phyloP scores from a whole-genome alignment of 2,329 filamentous ascomycete genomes.

The Cladophialophora psammophila region DNA sequence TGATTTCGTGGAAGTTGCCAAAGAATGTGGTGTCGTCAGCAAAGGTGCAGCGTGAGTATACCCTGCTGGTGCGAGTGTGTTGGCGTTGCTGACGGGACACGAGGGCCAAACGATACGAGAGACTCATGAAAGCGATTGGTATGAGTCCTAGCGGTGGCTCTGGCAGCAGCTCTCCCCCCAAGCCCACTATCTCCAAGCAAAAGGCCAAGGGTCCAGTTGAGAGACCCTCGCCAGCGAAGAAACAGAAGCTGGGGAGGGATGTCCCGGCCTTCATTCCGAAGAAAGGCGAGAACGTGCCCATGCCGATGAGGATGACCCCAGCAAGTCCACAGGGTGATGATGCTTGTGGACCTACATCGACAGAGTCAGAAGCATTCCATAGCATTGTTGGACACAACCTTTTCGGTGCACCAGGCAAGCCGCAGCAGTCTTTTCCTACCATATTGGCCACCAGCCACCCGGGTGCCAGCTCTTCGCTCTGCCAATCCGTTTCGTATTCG shows the following conservation, averaged over 20 bases:
- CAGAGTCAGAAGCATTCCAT: constrained; percentile 14
- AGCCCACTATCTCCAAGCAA: constrained; percentile 12
- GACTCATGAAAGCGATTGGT: constrained; percentile 67
- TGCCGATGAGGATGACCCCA: constrained; percentile 3
- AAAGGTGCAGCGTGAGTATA: constrained; percentile 72
- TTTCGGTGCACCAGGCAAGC: not conserved
- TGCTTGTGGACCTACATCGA: not conserved
- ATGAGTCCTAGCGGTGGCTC: constrained; percentile 45
- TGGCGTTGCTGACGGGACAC: constrained; percentile 18
- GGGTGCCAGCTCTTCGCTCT: not conserved
- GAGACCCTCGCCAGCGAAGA: constrained; percentile 17
- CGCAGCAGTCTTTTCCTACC: not conserved
- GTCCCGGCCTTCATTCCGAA: not conserved
- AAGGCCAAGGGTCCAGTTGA: constrained; percentile 13
- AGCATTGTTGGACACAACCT: not conserved
- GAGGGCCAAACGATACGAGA: constrained; percentile 73
- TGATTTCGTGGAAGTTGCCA: constrained; percentile 70
- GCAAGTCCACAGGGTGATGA: not conserved
- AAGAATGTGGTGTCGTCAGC: constrained; percentile 67
- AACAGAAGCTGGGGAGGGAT: constrained; percentile 20
- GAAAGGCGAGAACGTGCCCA: constrained; percentile 2
- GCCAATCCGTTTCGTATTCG: constrained; percentile 7
- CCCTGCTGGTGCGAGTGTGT: not conserved
- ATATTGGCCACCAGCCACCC: constrained; percentile 9
- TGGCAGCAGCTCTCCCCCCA: not conserved